A percentile compares a stretch with the other conserved stretches of the same genome.
phyloP scores from a whole-genome alignment of 108 stramenopile species.

The Fragilariopsis cylindrus region DNA sequence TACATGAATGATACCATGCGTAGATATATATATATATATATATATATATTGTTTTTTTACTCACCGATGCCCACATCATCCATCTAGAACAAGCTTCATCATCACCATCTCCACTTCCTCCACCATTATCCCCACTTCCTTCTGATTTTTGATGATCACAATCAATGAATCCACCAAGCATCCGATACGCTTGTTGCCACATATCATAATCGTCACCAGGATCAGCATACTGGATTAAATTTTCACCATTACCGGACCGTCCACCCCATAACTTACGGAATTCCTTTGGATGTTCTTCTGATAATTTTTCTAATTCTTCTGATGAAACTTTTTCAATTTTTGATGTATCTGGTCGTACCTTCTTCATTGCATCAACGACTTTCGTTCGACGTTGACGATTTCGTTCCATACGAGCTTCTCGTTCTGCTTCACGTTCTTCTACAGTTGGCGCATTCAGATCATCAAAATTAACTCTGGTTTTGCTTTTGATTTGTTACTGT shows the following conservation, averaged over 20 bases:
- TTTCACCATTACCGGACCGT: background rate
- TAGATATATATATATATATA: background rate
- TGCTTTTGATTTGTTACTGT: background rate
- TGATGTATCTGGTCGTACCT: constrained; percentile 19
- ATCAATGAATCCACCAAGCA: constrained; percentile 83
- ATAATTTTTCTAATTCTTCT: constrained; percentile 27
- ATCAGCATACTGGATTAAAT: constrained; percentile 37
- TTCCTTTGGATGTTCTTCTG: constrained; percentile 20
- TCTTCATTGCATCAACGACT: constrained; percentile 25
- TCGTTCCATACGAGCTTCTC: constrained; percentile 32
- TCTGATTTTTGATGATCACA: constrained; percentile 59
- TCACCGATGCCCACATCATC: constrained; percentile 88
- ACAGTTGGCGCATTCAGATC: constrained; percentile 33
- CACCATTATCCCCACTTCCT: constrained; percentile 25
- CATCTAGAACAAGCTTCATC: constrained; percentile 64
- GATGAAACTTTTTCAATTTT: constrained; percentile 28
- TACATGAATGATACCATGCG: too few species aligned
- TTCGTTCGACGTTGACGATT: constrained; percentile 22
- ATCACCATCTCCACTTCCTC: constrained; percentile 41
- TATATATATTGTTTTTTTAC: constrained; percentile 25
- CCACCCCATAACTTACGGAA: constrained; percentile 37
- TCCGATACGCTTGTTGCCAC: constrained; percentile 84
- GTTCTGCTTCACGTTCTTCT: constrained; percentile 39
- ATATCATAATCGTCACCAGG: constrained; percentile 67
- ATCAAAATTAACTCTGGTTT: background rate